Evolutionary conservation across 352 stramenopile genomes (phyloP), one percentile per base, ranked within the genome.

Genomic region (Pythium dissimile): DNA sequence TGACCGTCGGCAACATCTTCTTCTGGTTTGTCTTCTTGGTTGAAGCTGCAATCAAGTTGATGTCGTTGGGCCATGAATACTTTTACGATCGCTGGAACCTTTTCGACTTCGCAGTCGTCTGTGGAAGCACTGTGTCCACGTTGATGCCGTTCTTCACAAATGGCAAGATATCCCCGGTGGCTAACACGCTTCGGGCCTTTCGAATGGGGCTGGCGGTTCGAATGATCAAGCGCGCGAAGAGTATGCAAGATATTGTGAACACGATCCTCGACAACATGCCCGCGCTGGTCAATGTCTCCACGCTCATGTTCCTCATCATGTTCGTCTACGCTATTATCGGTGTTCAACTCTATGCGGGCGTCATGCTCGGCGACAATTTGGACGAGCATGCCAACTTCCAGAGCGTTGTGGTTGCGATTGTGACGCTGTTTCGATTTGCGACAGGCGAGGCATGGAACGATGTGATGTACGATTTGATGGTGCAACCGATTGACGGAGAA

Each of bases 241-340:
- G 66, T 20, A 79, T 94, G 66, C 65, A 80, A 45, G 63, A 77
- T 24, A 81, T 94, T 35, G 68, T 90, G 21, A 79, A 64, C 28
- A 94, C 84, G 9, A 73, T 94, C 16, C 52, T 89, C 12, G 79
- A 82, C 42, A 86, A 84, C 30, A 67, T 94, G 51, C 73, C 84
- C 16, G 80, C 83, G n/a, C 69, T 94, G 15, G 34, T 86, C 13
- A 94, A 94, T 56, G 80, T 94, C 2, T 84, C 64, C 3, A 78
- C 66, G 38, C 61, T 94, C 13, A 68, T 92, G 54, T 73, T 78
- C 13, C 58, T 94, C 16, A 63, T 90, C 54, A 84, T 89, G 43
- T 91, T 94, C 48, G 83, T 92, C 26, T 94, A 88, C 62, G 72
- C 76, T 2, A 72, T 94, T 12, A 79, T 92, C 18, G 83, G 83